phyloP scores from a whole-genome alignment of 148 eudicot species.

The Cornus florida region DNA sequence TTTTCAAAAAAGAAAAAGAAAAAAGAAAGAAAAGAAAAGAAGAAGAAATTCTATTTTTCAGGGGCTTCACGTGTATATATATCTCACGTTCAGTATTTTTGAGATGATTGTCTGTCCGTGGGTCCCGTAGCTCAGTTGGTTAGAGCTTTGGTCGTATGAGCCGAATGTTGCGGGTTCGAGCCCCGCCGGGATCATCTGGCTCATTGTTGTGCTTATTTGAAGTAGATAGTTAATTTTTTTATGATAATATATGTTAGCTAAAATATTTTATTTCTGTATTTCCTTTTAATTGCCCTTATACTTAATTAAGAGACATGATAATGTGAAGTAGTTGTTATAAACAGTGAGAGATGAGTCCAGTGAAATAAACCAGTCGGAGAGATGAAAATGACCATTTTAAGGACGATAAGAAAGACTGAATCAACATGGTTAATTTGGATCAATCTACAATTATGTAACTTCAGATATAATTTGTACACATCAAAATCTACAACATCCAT shows the following conservation, averaged over 20 bases:
- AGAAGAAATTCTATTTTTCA: too few species aligned
- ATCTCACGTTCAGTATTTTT: too few species aligned
- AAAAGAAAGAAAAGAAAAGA: too few species aligned
- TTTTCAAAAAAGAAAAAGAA: too few species aligned
- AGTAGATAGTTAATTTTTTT: too few species aligned
- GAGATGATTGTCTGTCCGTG: too few species aligned
- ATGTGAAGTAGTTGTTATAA: neutral
- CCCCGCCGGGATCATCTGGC: conserved; percentile 82
- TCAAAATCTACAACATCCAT: neutral
- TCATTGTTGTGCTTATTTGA: neutral
- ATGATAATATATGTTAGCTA: neutral
- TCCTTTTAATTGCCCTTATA: neutral
- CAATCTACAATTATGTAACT: neutral
- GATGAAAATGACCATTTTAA: neutral
- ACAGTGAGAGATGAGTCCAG: neutral
- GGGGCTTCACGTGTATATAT: too few species aligned
- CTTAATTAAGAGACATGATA: neutral
- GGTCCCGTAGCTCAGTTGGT: conserved; percentile 2
- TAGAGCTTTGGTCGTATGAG: neutral
- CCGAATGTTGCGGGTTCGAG: conserved; percentile 65
- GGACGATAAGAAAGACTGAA: neutral
- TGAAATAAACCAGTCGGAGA: neutral
- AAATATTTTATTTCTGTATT: too few species aligned
- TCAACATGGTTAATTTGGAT: neutral
- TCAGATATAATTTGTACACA: too few species aligned